phyloP scores from a whole-genome alignment of 306 rosid species.

The Delonix regia region DNA sequence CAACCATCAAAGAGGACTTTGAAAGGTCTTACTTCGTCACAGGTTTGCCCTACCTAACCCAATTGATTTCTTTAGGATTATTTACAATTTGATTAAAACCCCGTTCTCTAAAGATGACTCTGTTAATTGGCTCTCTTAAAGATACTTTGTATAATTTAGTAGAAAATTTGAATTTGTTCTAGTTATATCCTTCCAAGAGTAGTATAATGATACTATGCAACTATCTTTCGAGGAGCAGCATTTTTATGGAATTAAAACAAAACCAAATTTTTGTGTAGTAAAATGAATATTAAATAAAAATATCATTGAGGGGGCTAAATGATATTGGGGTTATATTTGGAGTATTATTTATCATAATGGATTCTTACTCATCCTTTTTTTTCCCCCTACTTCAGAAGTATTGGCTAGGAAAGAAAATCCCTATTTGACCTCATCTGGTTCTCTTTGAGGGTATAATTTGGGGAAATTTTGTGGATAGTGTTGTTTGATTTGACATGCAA shows the following conservation, averaged over 20 bases:
- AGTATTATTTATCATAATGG: no score
- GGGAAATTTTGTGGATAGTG: background rate
- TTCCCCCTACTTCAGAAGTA: background rate
- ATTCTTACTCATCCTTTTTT: background rate
- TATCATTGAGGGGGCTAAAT: no score
- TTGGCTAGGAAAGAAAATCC: background rate
- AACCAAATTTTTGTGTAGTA: no score
- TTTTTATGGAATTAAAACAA: no score
- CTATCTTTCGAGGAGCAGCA: background rate
- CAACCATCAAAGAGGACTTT: constrained; percentile 60
- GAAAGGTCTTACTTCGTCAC: constrained; percentile 66
- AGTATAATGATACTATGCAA: background rate
- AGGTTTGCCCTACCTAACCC: constrained; percentile 30
- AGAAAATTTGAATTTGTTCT: background rate
- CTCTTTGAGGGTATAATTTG: background rate
- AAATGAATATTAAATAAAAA: no score
- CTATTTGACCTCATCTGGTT: no score
- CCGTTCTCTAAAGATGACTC: background rate
- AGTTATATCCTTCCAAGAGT: background rate
- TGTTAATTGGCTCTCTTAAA: background rate
- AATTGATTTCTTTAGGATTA: background rate
- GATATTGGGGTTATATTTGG: no score
- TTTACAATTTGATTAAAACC: background rate
- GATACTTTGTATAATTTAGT: background rate
- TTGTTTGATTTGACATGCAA: background rate